phyloP scores from a whole-genome alignment of 2,329 filamentous ascomycete genomes.

The Stachybotrys elegans region DNA sequence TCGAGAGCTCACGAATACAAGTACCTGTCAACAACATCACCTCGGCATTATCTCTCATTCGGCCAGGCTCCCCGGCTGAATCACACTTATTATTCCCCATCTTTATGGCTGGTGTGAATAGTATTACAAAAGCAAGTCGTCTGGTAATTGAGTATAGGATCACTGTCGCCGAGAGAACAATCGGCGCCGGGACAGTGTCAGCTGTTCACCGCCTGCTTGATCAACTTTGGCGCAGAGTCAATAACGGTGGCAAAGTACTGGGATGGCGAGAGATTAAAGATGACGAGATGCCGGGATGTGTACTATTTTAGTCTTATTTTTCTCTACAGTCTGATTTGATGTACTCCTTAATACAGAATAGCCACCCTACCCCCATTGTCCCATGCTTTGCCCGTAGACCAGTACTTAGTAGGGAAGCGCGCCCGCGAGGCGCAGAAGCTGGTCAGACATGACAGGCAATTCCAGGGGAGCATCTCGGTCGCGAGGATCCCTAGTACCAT shows the following conservation, averaged over 20 bases:
- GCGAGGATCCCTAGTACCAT: slow-evolving; percentile 16
- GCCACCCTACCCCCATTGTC: too few relatives aligned
- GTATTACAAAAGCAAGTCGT: not conserved
- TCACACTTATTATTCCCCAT: not conserved
- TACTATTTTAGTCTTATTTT: not conserved
- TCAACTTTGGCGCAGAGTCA: not conserved
- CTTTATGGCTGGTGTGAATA: not conserved
- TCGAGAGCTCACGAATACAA: not conserved
- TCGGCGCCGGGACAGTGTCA: not conserved
- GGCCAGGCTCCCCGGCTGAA: not conserved
- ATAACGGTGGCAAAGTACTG: not conserved
- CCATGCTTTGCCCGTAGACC: too few relatives aligned
- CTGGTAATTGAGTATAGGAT: not conserved
- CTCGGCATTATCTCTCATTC: not conserved
- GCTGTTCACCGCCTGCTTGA: not conserved
- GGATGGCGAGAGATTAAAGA: slow-evolving; percentile 8
- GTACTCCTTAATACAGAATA: too few relatives aligned
- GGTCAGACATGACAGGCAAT: slow-evolving; percentile 17
- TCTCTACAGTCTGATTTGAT: too few relatives aligned
- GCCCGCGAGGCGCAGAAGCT: slow-evolving; percentile 21
- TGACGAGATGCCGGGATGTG: not conserved
- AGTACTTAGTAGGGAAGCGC: slow-evolving; percentile 14
- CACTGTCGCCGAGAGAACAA: not conserved
- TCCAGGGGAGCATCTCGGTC: slow-evolving; percentile 16
- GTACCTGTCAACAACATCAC: not conserved